Evolutionary conservation across 192 early-diverging fungal species (phyloP).

Genomic region (Dissophora globulifera): DNA sequence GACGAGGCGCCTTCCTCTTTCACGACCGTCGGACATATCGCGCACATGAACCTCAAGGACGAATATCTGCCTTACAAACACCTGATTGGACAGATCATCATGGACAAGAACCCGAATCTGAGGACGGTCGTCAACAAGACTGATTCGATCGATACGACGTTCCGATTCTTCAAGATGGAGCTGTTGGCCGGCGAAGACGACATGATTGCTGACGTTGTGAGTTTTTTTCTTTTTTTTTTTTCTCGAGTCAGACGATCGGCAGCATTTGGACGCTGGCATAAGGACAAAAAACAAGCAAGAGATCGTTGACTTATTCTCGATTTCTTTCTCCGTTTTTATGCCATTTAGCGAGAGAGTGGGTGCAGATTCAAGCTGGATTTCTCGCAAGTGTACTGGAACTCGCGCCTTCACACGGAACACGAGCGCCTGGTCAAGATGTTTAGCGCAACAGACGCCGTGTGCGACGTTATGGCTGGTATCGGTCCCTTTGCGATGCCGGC

Average conservation of each 20-base stretch:
- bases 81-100: slow-evolving; percentile 93
- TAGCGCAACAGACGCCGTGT: slow-evolving; percentile 74
- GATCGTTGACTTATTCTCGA: neutral
- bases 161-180: slow-evolving; percentile 98
- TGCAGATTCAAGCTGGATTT: slow-evolving; percentile 95
- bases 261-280: too few species aligned
- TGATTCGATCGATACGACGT: slow-evolving; percentile 93
- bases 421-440: slow-evolving; percentile 89
- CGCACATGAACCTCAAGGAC: slow-evolving; percentile 96
- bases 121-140: slow-evolving; percentile 97
- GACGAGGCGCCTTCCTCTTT: slow-evolving; percentile 87
- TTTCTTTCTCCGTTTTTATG: neutral
- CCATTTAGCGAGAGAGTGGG: slow-evolving; percentile 82
- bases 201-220: slow-evolving; percentile 87
- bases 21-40: slow-evolving; percentile 92
- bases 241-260: too few species aligned
- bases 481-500: slow-evolving; percentile 97
- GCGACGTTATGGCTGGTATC: slow-evolving; percentile 98
- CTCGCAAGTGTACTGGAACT: slow-evolving; percentile 99
- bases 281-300: too few species aligned
- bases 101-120: slow-evolving; percentile 94
- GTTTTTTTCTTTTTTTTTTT: too few species aligned
- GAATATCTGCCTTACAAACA: slow-evolving; percentile 89
- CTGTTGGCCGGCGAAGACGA: slow-evolving; percentile 90
- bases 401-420: slow-evolving; percentile 94